These are phyloP conservation scores for Ogataea saltuana DNA, from an alignment of 805 yeast species.

Conservation along the genomic window DNA sequence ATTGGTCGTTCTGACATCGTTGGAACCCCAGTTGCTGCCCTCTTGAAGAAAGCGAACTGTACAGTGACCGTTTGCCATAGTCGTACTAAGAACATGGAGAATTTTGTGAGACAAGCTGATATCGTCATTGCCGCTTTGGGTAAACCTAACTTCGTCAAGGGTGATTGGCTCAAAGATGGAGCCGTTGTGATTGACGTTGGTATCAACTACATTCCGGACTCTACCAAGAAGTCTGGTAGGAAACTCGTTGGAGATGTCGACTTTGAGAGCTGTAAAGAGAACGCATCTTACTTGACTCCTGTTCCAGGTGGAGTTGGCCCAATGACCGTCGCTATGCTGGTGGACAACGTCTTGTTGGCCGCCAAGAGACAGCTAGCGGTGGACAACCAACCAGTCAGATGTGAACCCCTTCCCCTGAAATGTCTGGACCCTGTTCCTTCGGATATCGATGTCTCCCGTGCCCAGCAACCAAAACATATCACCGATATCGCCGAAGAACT, in stretches of 20 bases:
- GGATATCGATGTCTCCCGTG: constrained; percentile 75
- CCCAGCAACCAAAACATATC: constrained; percentile 71
- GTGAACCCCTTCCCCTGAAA: constrained; percentile 57
- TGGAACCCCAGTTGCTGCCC: constrained; percentile 75
- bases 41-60: constrained; percentile 69
- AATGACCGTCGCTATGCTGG: constrained; percentile 84
- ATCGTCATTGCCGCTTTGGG: constrained; percentile 81
- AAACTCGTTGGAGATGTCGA: constrained; percentile 81
- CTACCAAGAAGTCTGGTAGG: constrained; percentile 65
- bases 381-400: constrained; percentile 36
- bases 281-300: constrained; percentile 72
- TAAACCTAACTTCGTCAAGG: constrained; percentile 65
- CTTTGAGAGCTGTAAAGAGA: constrained; percentile 52
- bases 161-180: constrained; percentile 70
- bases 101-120: constrained; percentile 60
- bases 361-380: constrained; percentile 48
- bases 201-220: constrained; percentile 70
- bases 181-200: constrained; percentile 82
- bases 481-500: constrained; percentile 68
- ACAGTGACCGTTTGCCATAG: constrained; percentile 79
- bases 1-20: constrained; percentile 86
- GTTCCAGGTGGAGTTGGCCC: constrained; percentile 95
- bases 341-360: constrained; percentile 68
- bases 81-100: constrained; percentile 51
- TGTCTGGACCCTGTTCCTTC: constrained; percentile 73